phyloP scores from a whole-genome alignment of 2,329 filamentous ascomycete species.

The Ambrosiella beaveri region DNA sequence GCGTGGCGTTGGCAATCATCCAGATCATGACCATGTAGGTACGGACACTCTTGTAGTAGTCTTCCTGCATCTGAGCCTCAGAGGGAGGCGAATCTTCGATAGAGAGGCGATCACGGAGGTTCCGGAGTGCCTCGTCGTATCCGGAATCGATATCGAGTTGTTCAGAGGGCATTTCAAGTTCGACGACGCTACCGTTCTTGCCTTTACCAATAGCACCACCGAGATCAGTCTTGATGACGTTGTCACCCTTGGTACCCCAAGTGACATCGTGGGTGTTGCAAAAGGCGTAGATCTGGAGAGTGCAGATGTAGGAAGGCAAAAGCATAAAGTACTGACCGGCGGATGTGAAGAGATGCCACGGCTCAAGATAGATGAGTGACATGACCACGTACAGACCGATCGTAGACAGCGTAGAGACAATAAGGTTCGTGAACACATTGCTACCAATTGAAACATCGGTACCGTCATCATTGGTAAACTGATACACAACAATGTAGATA shows the following conservation, averaged over 20 bases:
- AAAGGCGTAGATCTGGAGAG: constrained; percentile 93
- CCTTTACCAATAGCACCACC: constrained; percentile 68
- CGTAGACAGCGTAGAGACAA: constrained; percentile 76
- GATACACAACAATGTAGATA: constrained; percentile 74
- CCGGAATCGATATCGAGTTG: constrained; percentile 96
- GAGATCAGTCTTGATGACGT: constrained; percentile 81
- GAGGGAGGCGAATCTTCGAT: constrained; percentile 44
- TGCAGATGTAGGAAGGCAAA: constrained; percentile 88
- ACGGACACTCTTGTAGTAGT: constrained; percentile 93
- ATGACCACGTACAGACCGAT: constrained; percentile 90
- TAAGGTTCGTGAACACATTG: constrained; percentile 88
- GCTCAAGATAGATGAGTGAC: constrained; percentile 90
- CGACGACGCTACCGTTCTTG: constrained; percentile 47
- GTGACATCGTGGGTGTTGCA: constrained; percentile 99
- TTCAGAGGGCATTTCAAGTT: constrained; percentile 93
- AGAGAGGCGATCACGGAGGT: constrained; percentile 82
- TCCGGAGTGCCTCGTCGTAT: constrained; percentile 91
- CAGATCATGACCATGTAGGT: constrained; percentile 96
- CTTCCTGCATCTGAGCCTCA: constrained; percentile 81
- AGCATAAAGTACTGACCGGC: constrained; percentile 83
- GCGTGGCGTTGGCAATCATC: constrained; percentile 81
- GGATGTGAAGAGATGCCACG: constrained; percentile 97
- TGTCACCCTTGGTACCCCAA: constrained; percentile 98
- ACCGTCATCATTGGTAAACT: constrained; percentile 41
- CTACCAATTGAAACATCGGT: constrained; percentile 47